Evolutionary conservation across 352 stramenopile genomes (phyloP).

Genomic region (Phytophthora sp.): DNA sequence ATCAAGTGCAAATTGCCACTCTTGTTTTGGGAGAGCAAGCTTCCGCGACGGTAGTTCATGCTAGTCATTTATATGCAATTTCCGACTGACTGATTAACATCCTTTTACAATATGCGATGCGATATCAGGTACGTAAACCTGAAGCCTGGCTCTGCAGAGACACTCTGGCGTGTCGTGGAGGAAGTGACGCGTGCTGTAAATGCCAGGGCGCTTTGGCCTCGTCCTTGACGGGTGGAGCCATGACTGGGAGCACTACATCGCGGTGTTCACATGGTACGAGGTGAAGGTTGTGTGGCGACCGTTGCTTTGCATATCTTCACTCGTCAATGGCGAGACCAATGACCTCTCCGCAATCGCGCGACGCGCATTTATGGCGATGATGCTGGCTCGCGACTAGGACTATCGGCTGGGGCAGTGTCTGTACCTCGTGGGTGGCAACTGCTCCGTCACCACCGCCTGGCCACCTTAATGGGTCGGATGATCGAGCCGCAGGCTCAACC

Average conservation of each 20-base stretch:
- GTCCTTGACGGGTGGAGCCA: background rate
- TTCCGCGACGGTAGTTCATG: conserved; percentile 5
- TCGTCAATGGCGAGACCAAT: background rate
- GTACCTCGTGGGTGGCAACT: no score
- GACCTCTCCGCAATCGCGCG: background rate
- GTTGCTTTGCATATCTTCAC: background rate
- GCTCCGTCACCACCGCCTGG: no score
- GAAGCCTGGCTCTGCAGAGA: background rate
- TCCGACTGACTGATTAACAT: conserved; percentile 1
- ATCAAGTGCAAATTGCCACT: conserved; percentile 15
- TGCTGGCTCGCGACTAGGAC: background rate
- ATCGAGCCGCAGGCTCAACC: no score
- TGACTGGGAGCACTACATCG: background rate
- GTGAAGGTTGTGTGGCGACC: background rate
- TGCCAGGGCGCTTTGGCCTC: background rate
- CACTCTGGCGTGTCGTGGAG: background rate
- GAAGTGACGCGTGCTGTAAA: background rate
- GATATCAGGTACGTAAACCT: background rate
- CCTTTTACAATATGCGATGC: no score
- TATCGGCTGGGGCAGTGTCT: no score
- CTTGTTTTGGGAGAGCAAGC: conserved; percentile 14
- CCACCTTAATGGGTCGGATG: no score
- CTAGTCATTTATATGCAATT: background rate
- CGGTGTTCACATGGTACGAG: background rate
- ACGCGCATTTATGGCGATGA: background rate